Conservation (phyloP, 2,329 filamentous ascomycete species). For the Penicillium sumatraense region DNA sequence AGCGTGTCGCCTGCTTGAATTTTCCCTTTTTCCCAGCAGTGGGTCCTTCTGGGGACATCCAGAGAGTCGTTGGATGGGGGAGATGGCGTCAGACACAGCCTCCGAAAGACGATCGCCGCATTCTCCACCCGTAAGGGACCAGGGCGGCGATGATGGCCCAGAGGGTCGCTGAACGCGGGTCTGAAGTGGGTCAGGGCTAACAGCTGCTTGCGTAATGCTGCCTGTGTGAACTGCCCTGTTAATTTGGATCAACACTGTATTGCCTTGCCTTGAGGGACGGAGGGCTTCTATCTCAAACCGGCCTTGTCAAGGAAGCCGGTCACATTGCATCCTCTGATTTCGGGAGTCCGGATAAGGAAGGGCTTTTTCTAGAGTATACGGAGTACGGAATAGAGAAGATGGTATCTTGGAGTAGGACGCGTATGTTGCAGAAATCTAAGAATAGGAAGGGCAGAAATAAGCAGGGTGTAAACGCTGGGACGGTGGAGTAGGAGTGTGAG, state of each 20-base stretch:
- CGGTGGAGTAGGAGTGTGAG: conserved; percentile 10
- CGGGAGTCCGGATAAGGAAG: not conserved
- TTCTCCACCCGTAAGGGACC: conserved; percentile 45
- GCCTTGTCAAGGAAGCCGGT: not conserved
- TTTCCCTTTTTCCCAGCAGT: not conserved
- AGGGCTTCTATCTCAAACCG: conserved; percentile 14
- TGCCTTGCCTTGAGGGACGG: conserved; percentile 14
- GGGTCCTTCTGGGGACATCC: not conserved
- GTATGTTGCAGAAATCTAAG: conserved; percentile 2
- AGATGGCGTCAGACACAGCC: conserved; percentile 35
- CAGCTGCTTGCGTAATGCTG: conserved; percentile 44
- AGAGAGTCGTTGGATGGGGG: conserved; percentile 9
- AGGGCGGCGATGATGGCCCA: conserved; percentile 35
- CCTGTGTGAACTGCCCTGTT: conserved; percentile 19
- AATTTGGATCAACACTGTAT: conserved; percentile 39
- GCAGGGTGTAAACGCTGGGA: not conserved
- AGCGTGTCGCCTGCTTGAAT: not conserved
- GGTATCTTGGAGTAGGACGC: not conserved
- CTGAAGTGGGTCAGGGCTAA: conserved; percentile 33
- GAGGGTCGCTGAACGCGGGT: conserved; percentile 35
- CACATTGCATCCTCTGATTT: not conserved
- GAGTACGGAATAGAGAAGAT: too few relatives aligned
- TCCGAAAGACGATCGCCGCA: conserved; percentile 38
- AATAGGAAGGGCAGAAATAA: conserved; percentile 3
- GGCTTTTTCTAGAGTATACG: not conserved